Conservation (phyloP, 2,329 filamentous ascomycete genomes). For the Juglanconis juglandina region DNA sequence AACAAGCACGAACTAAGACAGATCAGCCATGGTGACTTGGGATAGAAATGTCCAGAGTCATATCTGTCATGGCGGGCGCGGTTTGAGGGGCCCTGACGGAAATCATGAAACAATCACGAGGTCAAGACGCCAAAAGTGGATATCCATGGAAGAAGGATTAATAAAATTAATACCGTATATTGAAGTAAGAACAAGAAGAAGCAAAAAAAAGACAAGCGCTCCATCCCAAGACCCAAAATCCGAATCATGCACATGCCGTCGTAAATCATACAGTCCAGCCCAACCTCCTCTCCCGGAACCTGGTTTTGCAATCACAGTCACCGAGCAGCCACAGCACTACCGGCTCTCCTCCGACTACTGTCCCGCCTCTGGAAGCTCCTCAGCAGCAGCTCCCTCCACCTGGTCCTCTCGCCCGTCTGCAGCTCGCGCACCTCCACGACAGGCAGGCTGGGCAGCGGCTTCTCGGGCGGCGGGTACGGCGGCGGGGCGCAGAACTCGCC, state of each 20-base stretch:
- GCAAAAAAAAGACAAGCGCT: neutral
- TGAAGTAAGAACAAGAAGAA: too few relatives aligned
- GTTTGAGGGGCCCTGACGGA: too few relatives aligned
- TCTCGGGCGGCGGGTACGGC: constrained; percentile 6
- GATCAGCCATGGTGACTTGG: too few relatives aligned
- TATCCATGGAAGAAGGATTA: too few relatives aligned
- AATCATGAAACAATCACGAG: too few relatives aligned
- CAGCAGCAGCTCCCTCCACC: constrained; percentile 5
- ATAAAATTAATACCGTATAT: too few relatives aligned
- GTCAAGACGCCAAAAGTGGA: too few relatives aligned
- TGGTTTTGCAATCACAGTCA: neutral
- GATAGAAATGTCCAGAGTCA: too few relatives aligned
- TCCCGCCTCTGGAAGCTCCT: neutral
- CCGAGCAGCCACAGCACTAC: neutral
- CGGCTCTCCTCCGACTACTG: neutral
- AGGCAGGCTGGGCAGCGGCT: constrained; percentile 1
- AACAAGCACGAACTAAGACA: too few relatives aligned
- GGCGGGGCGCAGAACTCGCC: constrained; percentile 1
- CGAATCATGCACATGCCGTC: neutral
- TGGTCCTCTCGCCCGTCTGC: constrained; percentile 1
- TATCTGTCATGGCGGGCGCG: too few relatives aligned
- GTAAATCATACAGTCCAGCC: neutral
- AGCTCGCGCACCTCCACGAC: constrained; percentile 3
- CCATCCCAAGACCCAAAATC: neutral
- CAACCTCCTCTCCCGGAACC: too few relatives aligned